phyloP scores from a whole-genome alignment of 495 filamentous ascomycete genomes.

The Penicillium atrosanguineum region DNA sequence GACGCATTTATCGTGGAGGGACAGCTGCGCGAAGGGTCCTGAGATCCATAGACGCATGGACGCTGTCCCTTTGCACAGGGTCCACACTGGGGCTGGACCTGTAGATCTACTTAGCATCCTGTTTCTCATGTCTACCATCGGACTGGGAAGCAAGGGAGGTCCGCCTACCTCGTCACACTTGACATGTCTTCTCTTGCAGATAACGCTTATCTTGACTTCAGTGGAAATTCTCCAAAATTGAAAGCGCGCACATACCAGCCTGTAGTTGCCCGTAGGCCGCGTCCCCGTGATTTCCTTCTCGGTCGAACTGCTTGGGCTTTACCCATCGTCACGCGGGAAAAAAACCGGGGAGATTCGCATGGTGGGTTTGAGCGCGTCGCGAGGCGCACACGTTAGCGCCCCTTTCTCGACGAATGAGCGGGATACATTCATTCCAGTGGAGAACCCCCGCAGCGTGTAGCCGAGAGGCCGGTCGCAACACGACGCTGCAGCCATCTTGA shows the following conservation, averaged over 20 bases:
- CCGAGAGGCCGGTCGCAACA: too few relatives aligned
- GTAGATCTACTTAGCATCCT: not conserved
- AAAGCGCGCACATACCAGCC: slow-evolving; percentile 23
- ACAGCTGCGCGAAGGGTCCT: not conserved
- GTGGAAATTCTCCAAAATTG: not conserved
- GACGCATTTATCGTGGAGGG: not conserved
- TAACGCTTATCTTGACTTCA: slow-evolving; percentile 15
- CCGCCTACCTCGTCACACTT: slow-evolving; percentile 31
- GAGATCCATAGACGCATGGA: slow-evolving; percentile 22
- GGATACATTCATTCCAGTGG: too few relatives aligned
- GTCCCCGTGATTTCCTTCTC: slow-evolving; percentile 31
- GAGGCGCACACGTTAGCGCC: too few relatives aligned
- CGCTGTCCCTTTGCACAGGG: slow-evolving; percentile 33
- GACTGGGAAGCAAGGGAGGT: not conserved
- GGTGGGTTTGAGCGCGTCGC: too few relatives aligned
- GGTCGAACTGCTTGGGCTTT: slow-evolving; percentile 16
- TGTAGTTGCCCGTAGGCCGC: slow-evolving; percentile 31
- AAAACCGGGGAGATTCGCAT: too few relatives aligned
- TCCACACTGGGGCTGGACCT: slow-evolving; percentile 31
- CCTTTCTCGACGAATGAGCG: too few relatives aligned
- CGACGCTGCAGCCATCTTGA: too few relatives aligned
- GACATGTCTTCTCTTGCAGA: slow-evolving; percentile 33
- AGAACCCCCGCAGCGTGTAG: too few relatives aligned
- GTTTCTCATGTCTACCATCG: too few relatives aligned
- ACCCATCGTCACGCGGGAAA: not conserved